These are phyloP conservation scores for Paramecium tetraurelia DNA, from an alignment of 73 alveolate species.

Conservation along the genomic window DNA sequence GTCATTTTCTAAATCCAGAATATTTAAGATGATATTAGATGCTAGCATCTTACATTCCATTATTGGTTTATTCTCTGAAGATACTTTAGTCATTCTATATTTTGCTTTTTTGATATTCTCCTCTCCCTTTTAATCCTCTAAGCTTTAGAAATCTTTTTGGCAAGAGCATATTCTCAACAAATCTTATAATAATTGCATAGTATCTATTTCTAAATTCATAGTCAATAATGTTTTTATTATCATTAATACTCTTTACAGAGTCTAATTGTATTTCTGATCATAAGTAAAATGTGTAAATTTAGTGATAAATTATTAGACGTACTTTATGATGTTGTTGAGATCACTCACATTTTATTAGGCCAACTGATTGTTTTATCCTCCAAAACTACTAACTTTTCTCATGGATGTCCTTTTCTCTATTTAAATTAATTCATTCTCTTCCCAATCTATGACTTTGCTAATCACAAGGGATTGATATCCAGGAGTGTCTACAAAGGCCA, in stretches of 20 bases:
- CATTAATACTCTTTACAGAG: background rate
- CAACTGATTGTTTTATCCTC: background rate
- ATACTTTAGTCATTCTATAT: slow-evolving; percentile 20
- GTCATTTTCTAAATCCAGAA: slow-evolving; percentile 12
- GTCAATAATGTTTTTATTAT: background rate
- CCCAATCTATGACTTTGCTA: slow-evolving; percentile 10
- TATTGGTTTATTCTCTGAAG: slow-evolving; percentile 4
- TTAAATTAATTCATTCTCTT: background rate
- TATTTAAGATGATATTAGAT: background rate
- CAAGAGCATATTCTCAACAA: slow-evolving; percentile 27
- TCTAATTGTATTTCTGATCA: background rate
- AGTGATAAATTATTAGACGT: slow-evolving; percentile 8
- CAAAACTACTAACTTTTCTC: background rate
- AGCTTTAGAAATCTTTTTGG: background rate
- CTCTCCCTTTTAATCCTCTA: background rate
- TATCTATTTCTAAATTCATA: background rate
- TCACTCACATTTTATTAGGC: background rate
- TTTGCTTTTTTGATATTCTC: slow-evolving; percentile 7
- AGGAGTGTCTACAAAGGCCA: background rate
- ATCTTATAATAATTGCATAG: background rate
- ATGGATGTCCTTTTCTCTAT: background rate
- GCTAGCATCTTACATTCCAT: slow-evolving; percentile 45
- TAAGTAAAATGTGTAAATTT: slow-evolving; percentile 17
- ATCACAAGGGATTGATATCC: background rate
- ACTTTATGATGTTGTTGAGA: background rate